Conservation (phyloP, 805 yeast species). For the Zygoascus tannicola region DNA sequence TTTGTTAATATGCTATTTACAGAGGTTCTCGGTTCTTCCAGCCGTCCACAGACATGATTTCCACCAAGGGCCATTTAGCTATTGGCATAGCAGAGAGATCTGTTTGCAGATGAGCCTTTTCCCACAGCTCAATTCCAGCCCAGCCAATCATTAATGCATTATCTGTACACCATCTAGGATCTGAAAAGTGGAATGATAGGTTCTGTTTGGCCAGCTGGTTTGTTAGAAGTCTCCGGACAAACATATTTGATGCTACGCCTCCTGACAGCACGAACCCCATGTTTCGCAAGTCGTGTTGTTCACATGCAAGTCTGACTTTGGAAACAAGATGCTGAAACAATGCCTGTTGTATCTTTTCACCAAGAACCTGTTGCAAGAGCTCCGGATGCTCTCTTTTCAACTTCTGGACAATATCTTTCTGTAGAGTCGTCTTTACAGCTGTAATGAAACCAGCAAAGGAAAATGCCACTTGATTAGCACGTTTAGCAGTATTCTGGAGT, state of each 20-base stretch:
- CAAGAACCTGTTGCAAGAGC: slow-evolving; percentile 1
- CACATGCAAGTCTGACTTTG: slow-evolving; percentile 46
- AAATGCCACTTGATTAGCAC: slow-evolving; percentile 42
- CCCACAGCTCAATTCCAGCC: slow-evolving; percentile 87
- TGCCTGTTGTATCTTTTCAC: slow-evolving; percentile 41
- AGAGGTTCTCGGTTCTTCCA: slow-evolving; percentile 1
- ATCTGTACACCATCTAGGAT: slow-evolving; percentile 71
- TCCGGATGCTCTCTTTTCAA: slow-evolving; percentile 2
- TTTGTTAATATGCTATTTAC: slow-evolving; percentile 2
- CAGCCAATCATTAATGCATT: slow-evolving; percentile 97
- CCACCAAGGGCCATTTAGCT: slow-evolving; percentile 73
- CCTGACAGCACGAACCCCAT: slow-evolving; percentile 67
- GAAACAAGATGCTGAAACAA: slow-evolving; percentile 66
- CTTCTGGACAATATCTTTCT: slow-evolving; percentile 13
- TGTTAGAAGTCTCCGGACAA: slow-evolving; percentile 22
- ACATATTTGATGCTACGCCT: slow-evolving; percentile 78
- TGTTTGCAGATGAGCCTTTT: slow-evolving; percentile 39
- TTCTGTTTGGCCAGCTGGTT: slow-evolving; percentile 11
- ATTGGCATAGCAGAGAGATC: slow-evolving; percentile 52
- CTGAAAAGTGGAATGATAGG: slow-evolving; percentile 56
- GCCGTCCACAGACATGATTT: slow-evolving; percentile 24
- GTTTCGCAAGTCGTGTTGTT: slow-evolving; percentile 29
- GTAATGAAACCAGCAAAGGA: slow-evolving; percentile 75
- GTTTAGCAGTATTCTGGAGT: slow-evolving; percentile 39
- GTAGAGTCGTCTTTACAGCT: slow-evolving; percentile 32